Percentiles rank a stretch among this genome's conserved stretches.
Evolutionary conservation across 768 basidiomycete genomes (phyloP).

Genomic region (Boletus sensibilis): DNA sequence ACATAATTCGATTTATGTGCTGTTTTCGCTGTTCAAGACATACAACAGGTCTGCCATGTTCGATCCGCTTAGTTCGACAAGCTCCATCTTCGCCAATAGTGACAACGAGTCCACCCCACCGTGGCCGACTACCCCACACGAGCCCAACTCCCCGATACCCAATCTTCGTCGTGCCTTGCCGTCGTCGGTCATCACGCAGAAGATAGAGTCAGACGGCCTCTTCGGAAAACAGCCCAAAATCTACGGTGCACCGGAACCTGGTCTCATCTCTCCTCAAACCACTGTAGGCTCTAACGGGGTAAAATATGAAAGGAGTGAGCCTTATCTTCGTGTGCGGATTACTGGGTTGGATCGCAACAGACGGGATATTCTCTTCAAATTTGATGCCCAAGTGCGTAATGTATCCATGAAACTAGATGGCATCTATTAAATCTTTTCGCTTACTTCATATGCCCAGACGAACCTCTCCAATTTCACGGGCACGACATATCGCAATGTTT

Average conservation of each 20-base stretch:
- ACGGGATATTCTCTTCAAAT: constrained; percentile 88
- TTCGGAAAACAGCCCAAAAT: constrained; percentile 84
- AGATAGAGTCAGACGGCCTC: constrained; percentile 52
- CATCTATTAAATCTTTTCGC: not conserved
- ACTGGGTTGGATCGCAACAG: constrained; percentile 92
- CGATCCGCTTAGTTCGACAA: constrained; percentile 67
- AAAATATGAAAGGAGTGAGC: constrained; percentile 72
- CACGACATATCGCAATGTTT: constrained; percentile 88
- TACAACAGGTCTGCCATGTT: constrained; percentile 44
- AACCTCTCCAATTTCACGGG: constrained; percentile 91
- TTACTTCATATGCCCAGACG: constrained; percentile 52
- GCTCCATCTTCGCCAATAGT: constrained; percentile 52
- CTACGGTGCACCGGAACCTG: constrained; percentile 82
- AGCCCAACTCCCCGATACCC: constrained; percentile 68
- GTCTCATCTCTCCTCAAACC: constrained; percentile 74
- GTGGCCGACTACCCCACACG: constrained; percentile 82
- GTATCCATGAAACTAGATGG: not conserved
- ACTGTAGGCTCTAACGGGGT: constrained; percentile 65
- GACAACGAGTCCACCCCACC: constrained; percentile 49
- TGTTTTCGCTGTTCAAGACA: not conserved
- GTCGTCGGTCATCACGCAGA: constrained; percentile 47
- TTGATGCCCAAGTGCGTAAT: constrained; percentile 83
- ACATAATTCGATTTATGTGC: constrained; percentile 11
- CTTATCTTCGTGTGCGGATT: constrained; percentile 87
- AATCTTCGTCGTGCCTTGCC: constrained; percentile 64